Percentiles rank a stretch among this genome's conserved stretches.
Conservation (phyloP, 2,329 filamentous ascomycete species). For the Aspergillus sp. region DNA sequence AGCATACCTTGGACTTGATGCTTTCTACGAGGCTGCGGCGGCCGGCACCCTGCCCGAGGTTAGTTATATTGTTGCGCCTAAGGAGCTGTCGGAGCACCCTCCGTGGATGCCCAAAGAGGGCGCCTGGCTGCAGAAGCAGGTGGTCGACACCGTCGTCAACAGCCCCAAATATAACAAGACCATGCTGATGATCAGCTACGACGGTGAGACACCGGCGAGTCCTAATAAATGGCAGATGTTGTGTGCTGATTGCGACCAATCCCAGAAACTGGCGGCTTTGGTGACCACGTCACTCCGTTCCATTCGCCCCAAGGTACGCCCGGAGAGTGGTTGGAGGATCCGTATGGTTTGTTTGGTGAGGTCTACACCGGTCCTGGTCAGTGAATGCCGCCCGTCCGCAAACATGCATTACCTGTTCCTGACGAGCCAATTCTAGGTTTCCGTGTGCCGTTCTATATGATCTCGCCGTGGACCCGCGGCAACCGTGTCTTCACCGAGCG, state of each 20-base stretch:
- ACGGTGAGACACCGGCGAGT: conserved; percentile 11
- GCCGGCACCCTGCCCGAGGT: conserved; percentile 54
- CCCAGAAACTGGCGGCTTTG: conserved; percentile 54
- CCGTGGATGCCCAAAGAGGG: conserved; percentile 56
- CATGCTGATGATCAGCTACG: conserved; percentile 52
- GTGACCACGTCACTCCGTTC: conserved; percentile 56
- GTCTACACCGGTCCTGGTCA: conserved; percentile 42
- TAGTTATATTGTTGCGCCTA: conserved; percentile 52
- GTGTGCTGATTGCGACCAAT: no score
- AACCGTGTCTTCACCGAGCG: conserved; percentile 56
- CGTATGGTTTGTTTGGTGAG: conserved; percentile 42
- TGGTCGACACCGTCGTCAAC: conserved; percentile 52
- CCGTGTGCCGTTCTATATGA: conserved; percentile 56
- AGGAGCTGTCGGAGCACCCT: conserved; percentile 55
- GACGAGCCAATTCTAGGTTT: conserved; percentile 42
- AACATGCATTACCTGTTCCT: no score
- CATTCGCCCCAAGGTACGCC: conserved; percentile 50
- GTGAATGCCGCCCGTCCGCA: no score
- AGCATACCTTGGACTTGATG: conserved; percentile 47
- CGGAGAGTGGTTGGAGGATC: conserved; percentile 55
- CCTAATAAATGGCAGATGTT: no score
- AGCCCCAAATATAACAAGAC: conserved; percentile 53
- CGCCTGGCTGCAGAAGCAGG: conserved; percentile 55
- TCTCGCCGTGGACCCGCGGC: conserved; percentile 57
- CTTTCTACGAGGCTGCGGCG: conserved; percentile 52